Percentiles rank a stretch among this genome's conserved stretches.
Conservation (phyloP, 495 filamentous ascomycete genomes). For the Penicillium waksmanii region DNA sequence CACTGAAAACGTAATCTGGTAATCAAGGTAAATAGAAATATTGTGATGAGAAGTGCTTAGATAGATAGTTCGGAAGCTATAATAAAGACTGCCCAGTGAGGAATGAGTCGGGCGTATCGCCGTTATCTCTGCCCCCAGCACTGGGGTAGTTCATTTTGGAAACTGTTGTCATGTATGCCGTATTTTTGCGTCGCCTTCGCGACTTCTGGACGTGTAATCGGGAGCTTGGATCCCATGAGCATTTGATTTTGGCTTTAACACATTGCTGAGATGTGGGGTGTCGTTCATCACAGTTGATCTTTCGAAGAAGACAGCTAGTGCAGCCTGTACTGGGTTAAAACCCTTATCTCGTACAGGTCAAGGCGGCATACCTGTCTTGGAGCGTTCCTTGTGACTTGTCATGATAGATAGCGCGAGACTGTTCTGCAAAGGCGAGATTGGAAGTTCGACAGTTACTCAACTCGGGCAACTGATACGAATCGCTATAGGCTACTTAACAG, state of each 20-base stretch:
- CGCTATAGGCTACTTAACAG: too few relatives aligned
- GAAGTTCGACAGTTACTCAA: too few relatives aligned
- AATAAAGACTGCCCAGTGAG: too few relatives aligned
- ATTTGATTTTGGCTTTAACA: neutral
- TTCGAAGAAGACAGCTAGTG: neutral
- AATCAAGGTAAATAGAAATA: too few relatives aligned
- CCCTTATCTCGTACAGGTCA: neutral
- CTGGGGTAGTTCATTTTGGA: neutral
- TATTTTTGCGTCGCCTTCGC: neutral
- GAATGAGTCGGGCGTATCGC: too few relatives aligned
- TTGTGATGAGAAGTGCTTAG: too few relatives aligned
- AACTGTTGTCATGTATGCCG: neutral
- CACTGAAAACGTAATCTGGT: too few relatives aligned
- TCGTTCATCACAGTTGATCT: neutral
- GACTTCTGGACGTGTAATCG: neutral
- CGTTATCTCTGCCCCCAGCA: neutral
- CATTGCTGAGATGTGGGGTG: neutral
- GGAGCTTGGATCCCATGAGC: neutral
- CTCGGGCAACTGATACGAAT: too few relatives aligned
- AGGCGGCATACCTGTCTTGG: neutral
- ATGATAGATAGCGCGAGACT: neutral
- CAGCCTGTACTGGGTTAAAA: neutral
- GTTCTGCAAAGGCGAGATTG: too few relatives aligned
- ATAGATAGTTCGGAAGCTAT: too few relatives aligned
- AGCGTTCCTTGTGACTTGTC: neutral